phyloP scores from a whole-genome alignment of 208 protist species.

The Trichomonas tenax region DNA sequence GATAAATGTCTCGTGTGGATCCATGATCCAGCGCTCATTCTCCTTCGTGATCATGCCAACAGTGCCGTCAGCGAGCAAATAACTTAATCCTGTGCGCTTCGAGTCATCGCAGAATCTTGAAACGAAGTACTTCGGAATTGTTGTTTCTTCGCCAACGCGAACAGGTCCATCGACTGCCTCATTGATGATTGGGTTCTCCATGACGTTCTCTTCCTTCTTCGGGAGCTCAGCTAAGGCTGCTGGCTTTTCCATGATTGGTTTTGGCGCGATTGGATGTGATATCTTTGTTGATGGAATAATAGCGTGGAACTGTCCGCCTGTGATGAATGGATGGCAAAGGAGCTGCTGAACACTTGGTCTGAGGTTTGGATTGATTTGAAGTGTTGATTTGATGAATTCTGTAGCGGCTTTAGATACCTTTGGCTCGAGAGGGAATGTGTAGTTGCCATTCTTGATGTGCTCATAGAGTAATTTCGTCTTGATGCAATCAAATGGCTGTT shows the following conservation, averaged over 20 bases:
- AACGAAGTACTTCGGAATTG: constrained; percentile 59
- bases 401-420: constrained; percentile 52
- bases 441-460: constrained; percentile 67
- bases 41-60: constrained; percentile 94
- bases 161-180: not conserved
- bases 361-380: constrained; percentile 53
- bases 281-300: not conserved
- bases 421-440: constrained; percentile 64
- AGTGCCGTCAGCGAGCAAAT: constrained; percentile 69
- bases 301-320: not conserved
- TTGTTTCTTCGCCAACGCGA: not conserved
- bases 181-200: not conserved
- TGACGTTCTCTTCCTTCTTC: not conserved
- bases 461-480: constrained; percentile 82
- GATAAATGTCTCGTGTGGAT: constrained; percentile 34
- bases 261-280: not conserved
- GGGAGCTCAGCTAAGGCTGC: not conserved
- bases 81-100: constrained; percentile 85
- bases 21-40: constrained; percentile 72
- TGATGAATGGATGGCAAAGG: constrained; percentile 64
- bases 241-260: not conserved
- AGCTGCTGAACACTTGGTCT: constrained; percentile 65
- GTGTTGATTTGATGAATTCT: constrained; percentile 63
- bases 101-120: constrained; percentile 25
- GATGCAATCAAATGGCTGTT: constrained; percentile 86